These are phyloP conservation scores for Malus hybrid DNA, from an alignment of 331 rosid species.

Conservation along the genomic window DNA sequence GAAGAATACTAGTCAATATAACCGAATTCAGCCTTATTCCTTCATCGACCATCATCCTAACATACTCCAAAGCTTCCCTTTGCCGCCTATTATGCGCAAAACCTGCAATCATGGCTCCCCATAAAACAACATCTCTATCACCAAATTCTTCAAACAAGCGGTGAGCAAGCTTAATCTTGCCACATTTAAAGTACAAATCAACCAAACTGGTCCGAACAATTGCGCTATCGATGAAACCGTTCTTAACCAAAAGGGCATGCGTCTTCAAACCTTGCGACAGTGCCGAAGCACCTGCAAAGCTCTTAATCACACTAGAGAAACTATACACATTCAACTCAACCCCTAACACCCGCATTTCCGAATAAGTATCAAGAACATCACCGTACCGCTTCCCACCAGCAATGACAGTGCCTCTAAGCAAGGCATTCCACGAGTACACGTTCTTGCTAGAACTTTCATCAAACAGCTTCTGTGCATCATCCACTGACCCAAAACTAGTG, in stretches of 20 bases:
- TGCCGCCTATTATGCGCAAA: constrained; percentile 43
- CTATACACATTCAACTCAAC: constrained; percentile 59
- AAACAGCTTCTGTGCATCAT: constrained; percentile 52
- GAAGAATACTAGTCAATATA: constrained; percentile 43
- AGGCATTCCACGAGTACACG: constrained; percentile 76
- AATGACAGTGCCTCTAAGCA: constrained; percentile 70
- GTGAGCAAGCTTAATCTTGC: constrained; percentile 43
- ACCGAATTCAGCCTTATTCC: constrained; percentile 49
- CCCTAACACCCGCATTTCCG: constrained; percentile 54
- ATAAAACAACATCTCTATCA: constrained; percentile 44
- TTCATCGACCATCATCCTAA: constrained; percentile 46
- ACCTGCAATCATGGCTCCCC: constrained; percentile 56
- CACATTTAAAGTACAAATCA: constrained; percentile 38
- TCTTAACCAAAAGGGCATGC: constrained; percentile 57
- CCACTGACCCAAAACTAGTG: constrained; percentile 49
- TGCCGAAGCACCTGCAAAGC: constrained; percentile 61
- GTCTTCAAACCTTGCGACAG: constrained; percentile 50
- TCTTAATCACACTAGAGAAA: constrained; percentile 58
- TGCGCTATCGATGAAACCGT: constrained; percentile 44
- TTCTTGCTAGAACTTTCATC: constrained; percentile 40
- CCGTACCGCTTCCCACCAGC: constrained; percentile 38
- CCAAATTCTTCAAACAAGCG: constrained; percentile 43
- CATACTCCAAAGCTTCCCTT: constrained; percentile 44
- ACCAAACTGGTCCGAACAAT: constrained; percentile 38
- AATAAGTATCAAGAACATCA: constrained; percentile 34